Evolutionary conservation across 1,284 basidiomycete genomes (phyloP).

Genomic region (Xanthoconium separans): DNA sequence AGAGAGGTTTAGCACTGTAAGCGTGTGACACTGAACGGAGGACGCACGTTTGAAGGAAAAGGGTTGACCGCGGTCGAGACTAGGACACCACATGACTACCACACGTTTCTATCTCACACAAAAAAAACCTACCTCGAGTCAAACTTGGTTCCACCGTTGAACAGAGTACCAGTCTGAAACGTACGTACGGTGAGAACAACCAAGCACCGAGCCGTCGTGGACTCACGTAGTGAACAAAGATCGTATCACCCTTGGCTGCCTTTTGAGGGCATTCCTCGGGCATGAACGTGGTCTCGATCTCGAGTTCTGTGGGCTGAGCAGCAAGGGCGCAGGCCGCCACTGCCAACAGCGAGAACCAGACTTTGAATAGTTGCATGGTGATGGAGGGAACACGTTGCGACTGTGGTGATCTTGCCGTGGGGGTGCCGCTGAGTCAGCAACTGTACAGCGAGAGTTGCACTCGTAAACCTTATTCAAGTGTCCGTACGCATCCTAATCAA

Average conservation of each 20-base stretch:
- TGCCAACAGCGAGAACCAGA: conserved; percentile 42
- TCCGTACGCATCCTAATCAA: conserved; percentile 18
- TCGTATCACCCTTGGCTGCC: conserved; percentile 62
- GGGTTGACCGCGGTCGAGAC: conserved; percentile 65
- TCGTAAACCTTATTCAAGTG: conserved; percentile 29
- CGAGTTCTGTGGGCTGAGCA: conserved; percentile 49
- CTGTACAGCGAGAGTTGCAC: conserved; percentile 29
- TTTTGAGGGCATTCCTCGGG: conserved; percentile 61
- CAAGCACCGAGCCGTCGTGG: too few species aligned
- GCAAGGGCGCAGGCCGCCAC: conserved; percentile 37
- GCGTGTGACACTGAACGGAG: neutral
- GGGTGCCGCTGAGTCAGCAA: conserved; percentile 33
- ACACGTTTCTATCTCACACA: neutral
- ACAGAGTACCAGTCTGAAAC: conserved; percentile 70
- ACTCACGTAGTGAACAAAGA: conserved; percentile 76
- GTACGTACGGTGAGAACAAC: neutral
- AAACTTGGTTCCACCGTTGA: conserved; percentile 74
- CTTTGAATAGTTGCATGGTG: conserved; percentile 48
- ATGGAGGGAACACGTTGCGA: neutral
- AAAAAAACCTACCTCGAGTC: conserved; percentile 69
- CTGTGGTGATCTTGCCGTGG: conserved; percentile 4
- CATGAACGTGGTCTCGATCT: conserved; percentile 57
- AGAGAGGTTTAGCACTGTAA: conserved; percentile 2
- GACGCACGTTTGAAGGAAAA: conserved; percentile 66
- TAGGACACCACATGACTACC: conserved; percentile 25